Percentiles rank a stretch among this genome's conserved stretches.
Conservation (phyloP, 345 rosid genomes). For the Lagerstroemia speciosa region DNA sequence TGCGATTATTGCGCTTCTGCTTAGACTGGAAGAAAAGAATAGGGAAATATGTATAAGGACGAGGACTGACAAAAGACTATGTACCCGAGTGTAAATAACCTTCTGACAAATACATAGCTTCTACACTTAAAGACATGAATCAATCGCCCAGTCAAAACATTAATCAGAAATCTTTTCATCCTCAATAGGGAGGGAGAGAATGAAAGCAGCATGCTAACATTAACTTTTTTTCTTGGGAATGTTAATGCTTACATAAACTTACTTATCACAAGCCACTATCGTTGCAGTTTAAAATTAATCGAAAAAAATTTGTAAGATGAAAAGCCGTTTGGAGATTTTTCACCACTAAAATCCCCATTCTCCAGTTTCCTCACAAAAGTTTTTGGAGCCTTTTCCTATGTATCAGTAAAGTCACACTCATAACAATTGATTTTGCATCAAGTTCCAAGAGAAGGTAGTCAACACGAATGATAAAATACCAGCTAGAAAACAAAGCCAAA, state of each 20-base stretch:
- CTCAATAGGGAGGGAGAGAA: background rate
- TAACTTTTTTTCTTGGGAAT: no score
- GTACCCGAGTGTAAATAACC: no score
- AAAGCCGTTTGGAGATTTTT: no score
- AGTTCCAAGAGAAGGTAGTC: background rate
- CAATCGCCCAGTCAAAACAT: background rate
- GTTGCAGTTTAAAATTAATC: background rate
- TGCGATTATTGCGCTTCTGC: constrained; percentile 81
- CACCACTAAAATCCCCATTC: background rate
- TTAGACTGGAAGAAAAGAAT: constrained; percentile 42
- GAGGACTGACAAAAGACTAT: background rate
- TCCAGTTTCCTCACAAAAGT: background rate
- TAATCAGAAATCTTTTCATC: background rate
- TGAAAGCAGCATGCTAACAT: background rate
- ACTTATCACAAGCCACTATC: background rate
- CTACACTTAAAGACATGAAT: background rate
- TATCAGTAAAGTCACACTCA: background rate
- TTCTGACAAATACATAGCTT: no score
- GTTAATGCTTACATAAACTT: no score
- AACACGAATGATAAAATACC: background rate
- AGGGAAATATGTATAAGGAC: background rate
- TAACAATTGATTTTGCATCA: background rate
- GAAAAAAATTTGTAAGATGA: no score
- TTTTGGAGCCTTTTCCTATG: background rate
- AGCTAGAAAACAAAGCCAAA: background rate